Conservation (phyloP, 345 rosid genomes). For the Arabidopsis suecica region DNA sequence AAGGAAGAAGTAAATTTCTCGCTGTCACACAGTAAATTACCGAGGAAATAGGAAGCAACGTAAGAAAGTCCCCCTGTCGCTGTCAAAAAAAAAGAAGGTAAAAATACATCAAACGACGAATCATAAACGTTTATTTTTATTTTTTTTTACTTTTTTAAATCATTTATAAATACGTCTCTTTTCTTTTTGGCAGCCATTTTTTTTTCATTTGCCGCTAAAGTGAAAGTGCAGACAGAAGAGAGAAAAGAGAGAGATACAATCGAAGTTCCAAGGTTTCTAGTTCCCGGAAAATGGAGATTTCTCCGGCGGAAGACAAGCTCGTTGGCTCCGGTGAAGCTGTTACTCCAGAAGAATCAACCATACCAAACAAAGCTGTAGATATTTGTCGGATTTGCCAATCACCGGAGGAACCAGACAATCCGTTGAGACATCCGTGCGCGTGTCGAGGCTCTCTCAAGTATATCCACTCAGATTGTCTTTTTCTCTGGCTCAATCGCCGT, state of each 20-base stretch:
- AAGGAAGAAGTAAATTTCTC: not conserved
- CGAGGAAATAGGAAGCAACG: not conserved
- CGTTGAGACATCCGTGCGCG: conserved; percentile 35
- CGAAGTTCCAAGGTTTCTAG: not conserved
- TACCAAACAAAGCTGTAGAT: conserved; percentile 3
- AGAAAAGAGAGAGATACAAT: not conserved
- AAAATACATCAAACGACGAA: not conserved
- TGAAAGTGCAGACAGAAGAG: conserved; percentile 15
- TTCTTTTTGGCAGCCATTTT: conserved; percentile 7
- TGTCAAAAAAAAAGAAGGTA: conserved; percentile 1
- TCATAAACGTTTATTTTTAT: not conserved
- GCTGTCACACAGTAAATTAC: not conserved
- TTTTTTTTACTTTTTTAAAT: not conserved
- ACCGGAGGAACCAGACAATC: conserved; percentile 31
- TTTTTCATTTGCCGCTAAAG: not conserved
- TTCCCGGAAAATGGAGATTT: conserved; percentile 19
- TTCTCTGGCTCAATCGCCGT: conserved; percentile 36
- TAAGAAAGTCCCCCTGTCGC: not conserved
- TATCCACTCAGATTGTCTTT: conserved; percentile 33
- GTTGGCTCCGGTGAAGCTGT: conserved; percentile 6
- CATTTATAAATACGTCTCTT: not conserved
- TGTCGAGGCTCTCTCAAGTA: conserved; percentile 40
- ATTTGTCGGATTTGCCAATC: conserved; percentile 29
- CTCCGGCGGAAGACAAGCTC: conserved; percentile 1
- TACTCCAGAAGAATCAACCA: not conserved